These are phyloP conservation scores for Graphium sp. DNA, from an alignment of 2,329 filamentous ascomycete genomes.

Conservation along the genomic window DNA sequence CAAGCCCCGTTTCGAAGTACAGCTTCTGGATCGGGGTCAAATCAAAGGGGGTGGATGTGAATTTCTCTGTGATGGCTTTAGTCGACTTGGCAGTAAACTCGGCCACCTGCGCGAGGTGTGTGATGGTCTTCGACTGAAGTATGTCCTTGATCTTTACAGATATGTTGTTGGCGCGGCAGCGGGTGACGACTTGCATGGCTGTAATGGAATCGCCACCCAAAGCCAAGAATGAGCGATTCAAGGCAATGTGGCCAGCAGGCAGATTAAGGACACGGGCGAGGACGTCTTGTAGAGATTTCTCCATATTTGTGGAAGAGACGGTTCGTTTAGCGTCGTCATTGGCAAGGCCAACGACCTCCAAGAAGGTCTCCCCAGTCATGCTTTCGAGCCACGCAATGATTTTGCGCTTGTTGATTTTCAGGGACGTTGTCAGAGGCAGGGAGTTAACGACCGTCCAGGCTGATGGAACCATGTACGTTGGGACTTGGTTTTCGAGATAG, in stretches of 20 bases:
- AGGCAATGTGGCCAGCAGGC: neutral
- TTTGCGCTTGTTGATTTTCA: conserved; percentile 4
- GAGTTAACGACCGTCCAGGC: neutral
- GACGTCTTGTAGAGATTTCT: conserved; percentile 19
- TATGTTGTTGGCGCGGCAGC: conserved; percentile 5
- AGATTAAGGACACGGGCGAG: conserved; percentile 13
- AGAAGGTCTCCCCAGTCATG: neutral
- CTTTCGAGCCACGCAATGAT: conserved; percentile 1
- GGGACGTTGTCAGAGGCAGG: conserved; percentile 4
- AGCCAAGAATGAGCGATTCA: conserved; percentile 2
- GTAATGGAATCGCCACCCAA: conserved; percentile 5
- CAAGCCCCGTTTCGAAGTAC: conserved; percentile 3
- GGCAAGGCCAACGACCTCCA: neutral
- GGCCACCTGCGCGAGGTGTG: neutral
- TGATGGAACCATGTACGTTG: conserved; percentile 5
- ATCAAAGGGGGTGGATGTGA: no score
- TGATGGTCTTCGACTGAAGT: conserved; percentile 2
- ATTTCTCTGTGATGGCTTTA: neutral
- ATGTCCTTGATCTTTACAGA: conserved; percentile 6
- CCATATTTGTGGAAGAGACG: conserved; percentile 11
- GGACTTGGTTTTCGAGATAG: conserved; percentile 1
- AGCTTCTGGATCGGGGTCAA: conserved; percentile 7
- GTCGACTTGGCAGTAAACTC: neutral
- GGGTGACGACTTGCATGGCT: conserved; percentile 4
- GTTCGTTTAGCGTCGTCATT: no score